Evolutionary conservation across 495 filamentous ascomycete genomes (phyloP), one percentile per base, ranked within the genome.

Genomic region (Aspergillus nidulans): DNA sequence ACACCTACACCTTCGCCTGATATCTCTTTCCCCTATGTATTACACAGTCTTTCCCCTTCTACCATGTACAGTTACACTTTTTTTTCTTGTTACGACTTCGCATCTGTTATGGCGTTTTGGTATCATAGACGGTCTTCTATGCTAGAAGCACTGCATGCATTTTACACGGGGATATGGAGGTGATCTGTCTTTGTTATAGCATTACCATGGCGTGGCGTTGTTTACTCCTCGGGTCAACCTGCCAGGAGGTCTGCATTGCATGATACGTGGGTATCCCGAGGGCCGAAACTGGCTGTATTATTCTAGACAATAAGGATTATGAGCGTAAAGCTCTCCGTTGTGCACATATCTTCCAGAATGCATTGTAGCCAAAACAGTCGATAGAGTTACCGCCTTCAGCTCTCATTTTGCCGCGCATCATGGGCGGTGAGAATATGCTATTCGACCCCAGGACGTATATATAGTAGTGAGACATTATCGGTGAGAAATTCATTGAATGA

Each of bases 61-160:
- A 61, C 56, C 39, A 41, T 72, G 64, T 72, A 70, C 64, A 71
- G 47, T 62, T 43, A 24, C 34, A 6, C 30, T 24, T 53, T 56
- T 50, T 47, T 48, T 34, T 51, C 20, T 58, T 15, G 41, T 54
- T 57, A 65, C 48, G 59, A 60, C 57, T 15, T 62, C 36, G 71
- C 71, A 69, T 74, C 53, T 44, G 23, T 57, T 52, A 15, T 32
- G 69, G 69, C 68, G 69, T 65, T 71, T 32, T 38, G 24, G 44
- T 47, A 57, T 61, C 39, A 57, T 71, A 71, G 70, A 71, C 52
- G 61, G 62, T 36, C 49, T 24, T 18, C 26, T 40, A 45, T n/a
- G n/a, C n/a, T n/a, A 40, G 47, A 50, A 54, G 38, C 47, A 34
- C 28, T 52, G 24, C 25, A 53, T 56, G 50, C 46, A 61, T 59